Evolutionary conservation across 805 yeast species (phyloP), one percentile per base, ranked within the genome.

Genomic region (Tetrapisispora taiwanensis): DNA sequence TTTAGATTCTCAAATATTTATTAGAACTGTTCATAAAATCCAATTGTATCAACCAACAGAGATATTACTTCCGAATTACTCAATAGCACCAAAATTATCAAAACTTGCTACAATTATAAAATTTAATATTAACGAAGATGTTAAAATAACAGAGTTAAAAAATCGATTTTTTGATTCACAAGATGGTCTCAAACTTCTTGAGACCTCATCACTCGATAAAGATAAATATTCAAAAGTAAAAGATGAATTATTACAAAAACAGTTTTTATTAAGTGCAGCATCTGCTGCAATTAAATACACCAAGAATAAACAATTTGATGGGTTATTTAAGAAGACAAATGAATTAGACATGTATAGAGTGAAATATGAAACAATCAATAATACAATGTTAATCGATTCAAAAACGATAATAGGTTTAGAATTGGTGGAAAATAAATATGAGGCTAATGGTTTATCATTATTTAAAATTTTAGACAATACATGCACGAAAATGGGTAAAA

Each of bases 1-100:
- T 13, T 54, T 63, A 17, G 78, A 73, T 49, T 67, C 76, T 0
- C 74, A 68, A 48, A 71, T 74, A 0, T 71, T 61, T 44, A 70
- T 71, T 2, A 55, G 75, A 37, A 69, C 74, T 0, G 52, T 73
- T 8, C 71, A 73, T 46, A 68, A 67, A 45, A 41, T 71, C 0
- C 62, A 60, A 17, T 54, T 70, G 1, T 56, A 55, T 37, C 52
- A 55, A 10, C 70, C 69, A 0, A 51, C 64, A 3, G 70, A 65
- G 27, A 57, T 71, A 4, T 44, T 69, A 9, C 40, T 71, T 7
- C 69, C 75, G 2, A 44, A 40, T 10, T 45, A 55, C 3, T 60
- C 62, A 7, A 15, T 59, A 1, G 28, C 45, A 0, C 68, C 68
- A 0, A 36, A 34, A 3, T 49, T 47, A 14, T 58, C 66, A 2